Conservation (phyloP, 1,284 basidiomycete species). For the Malassezia sympodialis region DNA sequence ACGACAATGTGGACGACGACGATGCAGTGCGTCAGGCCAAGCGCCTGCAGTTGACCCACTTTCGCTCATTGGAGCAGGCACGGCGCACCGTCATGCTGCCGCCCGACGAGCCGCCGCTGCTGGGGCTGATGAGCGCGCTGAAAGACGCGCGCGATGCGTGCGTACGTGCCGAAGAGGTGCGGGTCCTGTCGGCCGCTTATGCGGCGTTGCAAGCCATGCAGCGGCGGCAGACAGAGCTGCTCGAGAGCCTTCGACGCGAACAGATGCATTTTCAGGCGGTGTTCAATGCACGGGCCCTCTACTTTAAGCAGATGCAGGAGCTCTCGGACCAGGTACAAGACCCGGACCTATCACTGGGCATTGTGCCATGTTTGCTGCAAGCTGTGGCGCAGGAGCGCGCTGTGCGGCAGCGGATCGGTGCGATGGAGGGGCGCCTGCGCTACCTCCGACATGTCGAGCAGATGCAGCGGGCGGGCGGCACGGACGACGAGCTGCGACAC, state of each 20-base stretch:
- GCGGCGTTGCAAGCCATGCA: slow-evolving; percentile 19
- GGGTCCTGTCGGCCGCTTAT: slow-evolving; percentile 16
- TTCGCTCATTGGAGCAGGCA: slow-evolving; percentile 31
- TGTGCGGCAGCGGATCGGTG: slow-evolving; percentile 20
- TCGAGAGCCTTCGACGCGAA: slow-evolving; percentile 26
- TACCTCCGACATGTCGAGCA: slow-evolving; percentile 33
- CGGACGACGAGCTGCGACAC: slow-evolving; percentile 18
- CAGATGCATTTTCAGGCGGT: slow-evolving; percentile 19
- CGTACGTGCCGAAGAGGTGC: slow-evolving; percentile 19
- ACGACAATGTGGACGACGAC: slow-evolving; percentile 21
- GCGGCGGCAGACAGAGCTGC: slow-evolving; percentile 20
- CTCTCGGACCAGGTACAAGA: slow-evolving; percentile 40
- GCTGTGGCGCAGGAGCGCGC: slow-evolving; percentile 25
- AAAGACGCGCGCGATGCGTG: slow-evolving; percentile 19
- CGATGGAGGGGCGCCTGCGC: slow-evolving; percentile 26
- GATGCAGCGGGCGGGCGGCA: slow-evolving; percentile 17
- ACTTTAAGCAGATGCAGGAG: slow-evolving; percentile 42
- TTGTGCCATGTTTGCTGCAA: slow-evolving; percentile 17
- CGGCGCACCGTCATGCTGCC: slow-evolving; percentile 18
- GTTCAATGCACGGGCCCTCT: slow-evolving; percentile 33
- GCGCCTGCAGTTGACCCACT: slow-evolving; percentile 30
- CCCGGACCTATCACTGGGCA: slow-evolving; percentile 19
- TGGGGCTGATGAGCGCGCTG: slow-evolving; percentile 16
- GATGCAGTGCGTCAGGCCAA: slow-evolving; percentile 25
- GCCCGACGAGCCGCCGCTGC: slow-evolving; percentile 12